Evolutionary conservation across 1,284 basidiomycete species (phyloP).

Genomic region (Cryptococcus sp.): DNA sequence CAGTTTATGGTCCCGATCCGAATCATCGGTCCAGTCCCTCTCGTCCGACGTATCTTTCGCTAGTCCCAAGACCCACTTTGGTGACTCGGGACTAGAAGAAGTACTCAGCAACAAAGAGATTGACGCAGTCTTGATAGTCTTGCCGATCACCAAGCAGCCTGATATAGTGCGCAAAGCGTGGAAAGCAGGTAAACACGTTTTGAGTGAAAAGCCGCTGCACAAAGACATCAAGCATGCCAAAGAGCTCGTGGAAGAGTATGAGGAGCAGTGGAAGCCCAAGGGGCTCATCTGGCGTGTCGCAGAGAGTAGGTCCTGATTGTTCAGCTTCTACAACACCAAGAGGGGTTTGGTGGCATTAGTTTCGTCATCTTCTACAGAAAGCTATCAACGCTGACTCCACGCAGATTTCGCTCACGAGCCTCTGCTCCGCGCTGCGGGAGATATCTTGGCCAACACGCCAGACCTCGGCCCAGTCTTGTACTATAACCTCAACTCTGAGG

Average conservation of each 20-base stretch:
- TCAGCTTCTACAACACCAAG: background rate
- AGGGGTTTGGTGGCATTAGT: too few relatives aligned
- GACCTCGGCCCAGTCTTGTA: conserved; percentile 58
- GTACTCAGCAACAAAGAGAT: conserved; percentile 69
- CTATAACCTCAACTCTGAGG: conserved; percentile 56
- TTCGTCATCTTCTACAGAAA: too few relatives aligned
- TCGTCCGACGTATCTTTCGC: conserved; percentile 49
- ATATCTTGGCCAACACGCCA: conserved; percentile 64
- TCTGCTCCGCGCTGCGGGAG: conserved; percentile 59
- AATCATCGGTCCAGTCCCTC: conserved; percentile 60
- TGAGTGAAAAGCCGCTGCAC: conserved; percentile 78
- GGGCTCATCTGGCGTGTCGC: conserved; percentile 81
- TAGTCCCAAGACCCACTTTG: conserved; percentile 55
- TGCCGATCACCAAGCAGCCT: conserved; percentile 76
- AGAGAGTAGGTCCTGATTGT: conserved; percentile 59
- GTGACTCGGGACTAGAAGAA: conserved; percentile 61
- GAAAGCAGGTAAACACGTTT: conserved; percentile 74
- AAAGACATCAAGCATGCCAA: conserved; percentile 66
- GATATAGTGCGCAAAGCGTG: conserved; percentile 61
- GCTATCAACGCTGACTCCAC: background rate
- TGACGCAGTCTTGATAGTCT: conserved; percentile 68
- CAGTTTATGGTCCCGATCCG: conserved; percentile 77
- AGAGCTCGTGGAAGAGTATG: conserved; percentile 67
- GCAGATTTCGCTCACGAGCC: conserved; percentile 70
- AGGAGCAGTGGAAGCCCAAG: conserved; percentile 64